phyloP scores from a whole-genome alignment of 2,329 filamentous ascomycete genomes.

The Pleoardoris graminearum region DNA sequence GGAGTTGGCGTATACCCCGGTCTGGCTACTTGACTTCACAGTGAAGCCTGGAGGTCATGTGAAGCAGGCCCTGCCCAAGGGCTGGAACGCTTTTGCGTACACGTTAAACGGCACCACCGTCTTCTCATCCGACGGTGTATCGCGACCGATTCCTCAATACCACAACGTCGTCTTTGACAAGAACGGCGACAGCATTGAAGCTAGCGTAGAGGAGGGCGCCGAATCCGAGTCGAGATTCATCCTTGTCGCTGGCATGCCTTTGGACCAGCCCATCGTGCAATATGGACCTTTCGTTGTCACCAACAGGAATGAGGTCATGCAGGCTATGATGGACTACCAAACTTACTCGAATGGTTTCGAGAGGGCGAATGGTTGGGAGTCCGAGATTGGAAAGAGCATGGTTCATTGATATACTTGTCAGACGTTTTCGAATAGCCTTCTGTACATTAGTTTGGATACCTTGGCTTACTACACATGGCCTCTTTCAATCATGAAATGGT shows the following conservation, averaged over 20 bases:
- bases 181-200: conserved; percentile 74
- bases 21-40: conserved; percentile 89
- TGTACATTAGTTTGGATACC: conserved; percentile 5
- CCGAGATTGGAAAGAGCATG: conserved; percentile 64
- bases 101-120: conserved; percentile 72
- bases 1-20: conserved; percentile 92
- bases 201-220: conserved; percentile 67
- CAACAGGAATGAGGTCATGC: conserved; percentile 41
- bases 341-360: conserved; percentile 50
- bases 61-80: conserved; percentile 72
- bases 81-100: conserved; percentile 92
- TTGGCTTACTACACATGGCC: neutral
- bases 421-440: neutral
- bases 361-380: conserved; percentile 73
- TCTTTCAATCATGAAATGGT: neutral
- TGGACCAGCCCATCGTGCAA: conserved; percentile 47
- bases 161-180: conserved; percentile 89
- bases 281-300: conserved; percentile 47
- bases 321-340: conserved; percentile 45
- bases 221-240: conserved; percentile 64
- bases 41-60: conserved; percentile 79
- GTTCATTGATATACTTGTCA: conserved; percentile 34
- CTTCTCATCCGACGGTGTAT: conserved; percentile 52
- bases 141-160: conserved; percentile 63
- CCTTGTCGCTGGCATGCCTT: conserved; percentile 72